phyloP scores from a whole-genome alignment of 2,329 filamentous ascomycete species.

The Neocatenulostroma microsporum region DNA sequence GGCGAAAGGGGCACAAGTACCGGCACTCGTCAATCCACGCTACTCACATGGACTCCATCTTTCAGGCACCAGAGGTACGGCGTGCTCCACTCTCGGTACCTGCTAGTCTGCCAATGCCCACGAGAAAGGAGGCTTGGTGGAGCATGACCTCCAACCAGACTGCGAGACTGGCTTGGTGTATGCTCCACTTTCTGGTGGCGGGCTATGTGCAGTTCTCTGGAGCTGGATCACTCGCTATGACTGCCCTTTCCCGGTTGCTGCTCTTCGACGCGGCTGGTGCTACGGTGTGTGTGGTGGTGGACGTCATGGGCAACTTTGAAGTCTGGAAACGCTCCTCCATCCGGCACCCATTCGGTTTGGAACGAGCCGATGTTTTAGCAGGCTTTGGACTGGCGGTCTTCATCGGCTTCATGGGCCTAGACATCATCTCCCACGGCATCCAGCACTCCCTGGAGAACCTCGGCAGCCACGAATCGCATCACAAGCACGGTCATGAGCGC shows the following conservation, averaged over 20 bases:
- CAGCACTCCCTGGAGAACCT: constrained; percentile 80
- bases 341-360: constrained; percentile 81
- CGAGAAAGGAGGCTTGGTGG: constrained; percentile 74
- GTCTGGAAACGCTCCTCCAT: constrained; percentile 92
- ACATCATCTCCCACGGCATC: constrained; percentile 86
- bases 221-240: constrained; percentile 80
- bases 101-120: constrained; percentile 85
- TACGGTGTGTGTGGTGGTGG: constrained; percentile 81
- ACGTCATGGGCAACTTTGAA: constrained; percentile 93
- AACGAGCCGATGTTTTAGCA: constrained; percentile 85
- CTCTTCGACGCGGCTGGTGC: constrained; percentile 94
- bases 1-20: constrained; percentile 92
- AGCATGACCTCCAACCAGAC: constrained; percentile 88
- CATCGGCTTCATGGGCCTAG: constrained; percentile 93
- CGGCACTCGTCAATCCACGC: constrained; percentile 78
- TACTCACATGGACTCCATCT: constrained; percentile 92
- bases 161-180: constrained; percentile 75
- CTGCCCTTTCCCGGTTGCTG: constrained; percentile 83
- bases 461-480: constrained; percentile 63
- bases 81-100: constrained; percentile 82
- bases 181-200: constrained; percentile 77
- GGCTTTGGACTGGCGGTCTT: constrained; percentile 96
- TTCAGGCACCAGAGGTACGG: constrained; percentile 72
- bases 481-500: constrained; percentile 47
- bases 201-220: constrained; percentile 79